Base-by-base conservation (phyloP, 495 filamentous ascomycete genomes). In the Penicillium arizonense region DNA sequence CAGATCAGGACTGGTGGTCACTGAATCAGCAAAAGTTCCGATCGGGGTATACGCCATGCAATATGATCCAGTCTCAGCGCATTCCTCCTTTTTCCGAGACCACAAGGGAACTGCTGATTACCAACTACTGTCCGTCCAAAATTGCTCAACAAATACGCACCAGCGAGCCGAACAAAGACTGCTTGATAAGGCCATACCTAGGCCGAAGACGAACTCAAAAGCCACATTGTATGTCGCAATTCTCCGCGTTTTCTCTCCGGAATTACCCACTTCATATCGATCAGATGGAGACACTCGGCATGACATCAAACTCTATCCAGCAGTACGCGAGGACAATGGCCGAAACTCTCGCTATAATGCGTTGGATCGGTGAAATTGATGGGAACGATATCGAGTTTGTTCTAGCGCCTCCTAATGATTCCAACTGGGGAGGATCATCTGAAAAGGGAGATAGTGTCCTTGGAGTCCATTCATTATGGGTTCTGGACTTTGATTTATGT, bases 351-450 rank as follows among this genome's bases (percentile, higher is more conserved):
- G 79, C 79, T 0, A 59, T 72, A 8, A 51, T 81, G 23, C 68
- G 79, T 34, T 82, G 77, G 79, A 28, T 53, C 5, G 70, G 42
- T 0, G 48, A 61, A 18, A 50, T 81, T 4, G 77, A 81, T 53
- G 76, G 62, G 1, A 73, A 72, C 36, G 79, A 80, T 44, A 63
- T 81, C 21, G 79, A 82, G 49, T 81, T 80, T 53, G 77, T 81
- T 23, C 72, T 82, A 4, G 61, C 65, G 0, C 56, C 59, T 12
- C 51, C 42, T 1, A 53, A 28, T 10, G 16, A 44, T 14, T 30
- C 28, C 2, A 30, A 24, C 12, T 14, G 23, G 2, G 9, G 37
- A 11, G 5, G 10, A 13, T 9, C 4, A 20, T 14, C 20, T 9
- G 32, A 34, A 21, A 36, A 41, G 6, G 33, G 37, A 34, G 26